Percentiles rank a stretch among this genome's conserved stretches.
phyloP scores from a whole-genome alignment of 495 filamentous ascomycete genomes.

The Echria macrotheca region DNA sequence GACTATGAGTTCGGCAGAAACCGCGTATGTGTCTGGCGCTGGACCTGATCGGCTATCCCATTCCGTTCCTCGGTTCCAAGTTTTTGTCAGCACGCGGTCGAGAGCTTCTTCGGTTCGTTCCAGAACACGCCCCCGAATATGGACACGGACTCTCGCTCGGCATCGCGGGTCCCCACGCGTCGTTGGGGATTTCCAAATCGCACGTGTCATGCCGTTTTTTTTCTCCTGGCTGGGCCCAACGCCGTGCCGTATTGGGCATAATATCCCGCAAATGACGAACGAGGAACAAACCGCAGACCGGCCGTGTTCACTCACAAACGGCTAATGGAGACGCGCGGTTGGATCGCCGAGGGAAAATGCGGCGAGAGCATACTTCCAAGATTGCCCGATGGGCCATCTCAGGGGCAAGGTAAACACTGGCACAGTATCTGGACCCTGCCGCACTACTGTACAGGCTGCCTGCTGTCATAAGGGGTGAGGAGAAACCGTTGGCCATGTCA shows the following conservation, averaged over 20 bases:
- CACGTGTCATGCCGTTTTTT: slow-evolving; percentile 6
- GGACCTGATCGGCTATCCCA: neutral
- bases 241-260: slow-evolving; percentile 1
- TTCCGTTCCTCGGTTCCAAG: slow-evolving; percentile 6
- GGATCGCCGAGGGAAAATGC: slow-evolving; percentile 2
- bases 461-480: neutral
- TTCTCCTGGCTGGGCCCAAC: too few species aligned
- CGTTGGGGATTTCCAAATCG: neutral
- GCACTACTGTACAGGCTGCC: neutral
- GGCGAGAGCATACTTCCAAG: slow-evolving; percentile 1
- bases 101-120: slow-evolving; percentile 1
- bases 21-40: neutral
- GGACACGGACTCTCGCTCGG: slow-evolving; percentile 1
- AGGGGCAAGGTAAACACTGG: slow-evolving; percentile 8
- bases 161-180: neutral
- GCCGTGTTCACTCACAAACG: neutral
- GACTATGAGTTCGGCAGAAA: neutral
- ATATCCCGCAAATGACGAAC: neutral
- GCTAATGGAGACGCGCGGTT: slow-evolving; percentile 7
- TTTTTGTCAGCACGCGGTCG: neutral
- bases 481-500: too few species aligned
- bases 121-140: slow-evolving; percentile 23
- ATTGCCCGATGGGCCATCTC: neutral
- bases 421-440: neutral
- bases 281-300: neutral